These are phyloP conservation scores for Trichomonascaceae sp. DNA, from an alignment of 1,139 yeast genomes.

Conservation along the genomic window DNA sequence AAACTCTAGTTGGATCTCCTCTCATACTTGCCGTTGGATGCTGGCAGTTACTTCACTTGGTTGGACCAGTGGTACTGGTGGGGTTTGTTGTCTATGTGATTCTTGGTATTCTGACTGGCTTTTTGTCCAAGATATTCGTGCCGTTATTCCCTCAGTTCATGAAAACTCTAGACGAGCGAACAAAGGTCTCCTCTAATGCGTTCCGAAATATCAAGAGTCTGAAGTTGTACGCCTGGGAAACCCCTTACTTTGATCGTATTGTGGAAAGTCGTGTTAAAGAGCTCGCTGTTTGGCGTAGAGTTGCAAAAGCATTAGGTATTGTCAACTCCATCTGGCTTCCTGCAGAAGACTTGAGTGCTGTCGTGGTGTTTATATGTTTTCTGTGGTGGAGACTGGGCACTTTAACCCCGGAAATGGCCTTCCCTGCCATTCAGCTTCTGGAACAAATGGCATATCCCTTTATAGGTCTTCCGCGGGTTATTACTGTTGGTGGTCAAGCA, in stretches of 20 bases:
- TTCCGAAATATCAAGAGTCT: constrained; percentile 63
- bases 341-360: constrained; percentile 61
- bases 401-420: constrained; percentile 68
- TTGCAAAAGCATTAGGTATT: constrained; percentile 37
- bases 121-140: constrained; percentile 26
- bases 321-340: constrained; percentile 58
- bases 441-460: constrained; percentile 69
- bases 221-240: constrained; percentile 77
- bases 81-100: constrained; percentile 71
- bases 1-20: constrained; percentile 49
- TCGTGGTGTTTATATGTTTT: constrained; percentile 76
- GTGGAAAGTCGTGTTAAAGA: constrained; percentile 44
- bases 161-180: constrained; percentile 40
- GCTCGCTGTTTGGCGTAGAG: constrained; percentile 36
- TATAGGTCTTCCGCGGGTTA: constrained; percentile 39
- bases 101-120: constrained; percentile 52
- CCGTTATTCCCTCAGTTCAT: constrained; percentile 30
- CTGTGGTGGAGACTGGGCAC: constrained; percentile 86
- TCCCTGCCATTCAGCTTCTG: constrained; percentile 66
- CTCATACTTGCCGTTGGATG: constrained; percentile 59
- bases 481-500: constrained; percentile 48
- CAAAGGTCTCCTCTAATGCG: constrained; percentile 34
- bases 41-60: constrained; percentile 61
- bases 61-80: constrained; percentile 53
- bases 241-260: constrained; percentile 46